Evolutionary conservation across 768 basidiomycete genomes (phyloP).

Genomic region (Lactifluus pinguis): DNA sequence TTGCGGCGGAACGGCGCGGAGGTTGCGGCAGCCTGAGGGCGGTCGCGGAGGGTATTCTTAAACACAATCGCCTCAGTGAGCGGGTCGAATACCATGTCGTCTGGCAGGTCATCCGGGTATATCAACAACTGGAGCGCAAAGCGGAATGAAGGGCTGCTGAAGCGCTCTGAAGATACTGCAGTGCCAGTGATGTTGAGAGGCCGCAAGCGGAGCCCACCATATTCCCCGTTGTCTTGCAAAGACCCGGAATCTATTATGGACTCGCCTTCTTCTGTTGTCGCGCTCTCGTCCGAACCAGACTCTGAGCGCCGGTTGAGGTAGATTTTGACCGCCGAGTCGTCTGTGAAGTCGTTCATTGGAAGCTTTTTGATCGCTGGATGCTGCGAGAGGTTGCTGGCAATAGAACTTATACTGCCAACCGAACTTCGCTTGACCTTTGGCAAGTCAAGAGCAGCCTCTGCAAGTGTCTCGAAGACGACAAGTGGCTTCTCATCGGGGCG

Average conservation of each 20-base stretch:
- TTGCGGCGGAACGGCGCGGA: slow-evolving; percentile 58
- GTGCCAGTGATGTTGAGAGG: slow-evolving; percentile 32
- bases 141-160: slow-evolving; percentile 72
- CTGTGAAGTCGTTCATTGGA: slow-evolving; percentile 95
- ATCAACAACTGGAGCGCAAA: slow-evolving; percentile 86
- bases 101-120: slow-evolving; percentile 85
- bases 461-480: slow-evolving; percentile 79
- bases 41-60: slow-evolving; percentile 58
- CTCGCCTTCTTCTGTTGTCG: slow-evolving; percentile 33
- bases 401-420: slow-evolving; percentile 89
- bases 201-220: slow-evolving; percentile 23
- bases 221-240: slow-evolving; percentile 26
- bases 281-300: slow-evolving; percentile 33
- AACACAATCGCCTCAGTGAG: slow-evolving; percentile 91
- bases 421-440: slow-evolving; percentile 90
- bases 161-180: slow-evolving; percentile 55
- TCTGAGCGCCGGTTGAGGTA: slow-evolving; percentile 67
- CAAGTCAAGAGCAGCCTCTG: slow-evolving; percentile 68
- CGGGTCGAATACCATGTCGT: slow-evolving; percentile 91
- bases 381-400: slow-evolving; percentile 85
- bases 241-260: slow-evolving; percentile 33
- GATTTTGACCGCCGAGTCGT: slow-evolving; percentile 95
- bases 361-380: slow-evolving; percentile 93
- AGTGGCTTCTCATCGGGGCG: slow-evolving; percentile 71
- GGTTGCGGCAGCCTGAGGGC: slow-evolving; percentile 33